These are phyloP conservation scores for Arthroderma sp. DNA, from an alignment of 2,329 filamentous ascomycete genomes.

Conservation along the genomic window DNA sequence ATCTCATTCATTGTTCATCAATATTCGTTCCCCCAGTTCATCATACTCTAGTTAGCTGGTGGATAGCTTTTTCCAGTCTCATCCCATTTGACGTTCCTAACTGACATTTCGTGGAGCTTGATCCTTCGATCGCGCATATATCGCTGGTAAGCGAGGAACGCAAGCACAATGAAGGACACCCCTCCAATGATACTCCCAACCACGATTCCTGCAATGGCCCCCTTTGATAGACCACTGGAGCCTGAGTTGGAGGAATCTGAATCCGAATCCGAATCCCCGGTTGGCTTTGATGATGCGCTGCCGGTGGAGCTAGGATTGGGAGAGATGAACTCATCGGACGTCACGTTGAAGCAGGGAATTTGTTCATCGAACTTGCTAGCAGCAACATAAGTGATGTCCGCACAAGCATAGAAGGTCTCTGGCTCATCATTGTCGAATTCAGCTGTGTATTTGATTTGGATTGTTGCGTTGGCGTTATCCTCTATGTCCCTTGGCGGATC, in stretches of 20 bases:
- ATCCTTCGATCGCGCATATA: conserved; percentile 2
- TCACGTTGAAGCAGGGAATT: conserved; percentile 37
- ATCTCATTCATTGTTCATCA: too few relatives aligned
- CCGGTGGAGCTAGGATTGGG: not conserved
- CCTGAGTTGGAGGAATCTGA: not conserved
- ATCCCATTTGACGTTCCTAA: conserved; percentile 3
- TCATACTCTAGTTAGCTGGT: not conserved
- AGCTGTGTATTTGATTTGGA: conserved; percentile 33
- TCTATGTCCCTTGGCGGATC: conserved; percentile 21
- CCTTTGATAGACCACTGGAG: conserved; percentile 22
- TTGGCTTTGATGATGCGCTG: conserved; percentile 4
- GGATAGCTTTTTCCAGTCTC: not conserved
- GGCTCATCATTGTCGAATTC: conserved; percentile 30
- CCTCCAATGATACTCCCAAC: conserved; percentile 15
- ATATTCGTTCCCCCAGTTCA: too few relatives aligned
- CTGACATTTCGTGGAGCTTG: not conserved
- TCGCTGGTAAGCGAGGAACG: conserved; percentile 9
- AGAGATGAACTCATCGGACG: conserved; percentile 22
- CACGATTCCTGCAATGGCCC: conserved; percentile 33
- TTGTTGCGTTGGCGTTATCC: conserved; percentile 32
- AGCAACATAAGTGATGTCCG: conserved; percentile 34
- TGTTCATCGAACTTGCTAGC: conserved; percentile 27
- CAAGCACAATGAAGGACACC: conserved; percentile 9
- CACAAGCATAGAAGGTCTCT: conserved; percentile 35
- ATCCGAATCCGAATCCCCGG: conserved; percentile 8